Evolutionary conservation across 805 yeast genomes (phyloP), one percentile per base, ranked within the genome.

Genomic region (Zygotorulaspora florentina): DNA sequence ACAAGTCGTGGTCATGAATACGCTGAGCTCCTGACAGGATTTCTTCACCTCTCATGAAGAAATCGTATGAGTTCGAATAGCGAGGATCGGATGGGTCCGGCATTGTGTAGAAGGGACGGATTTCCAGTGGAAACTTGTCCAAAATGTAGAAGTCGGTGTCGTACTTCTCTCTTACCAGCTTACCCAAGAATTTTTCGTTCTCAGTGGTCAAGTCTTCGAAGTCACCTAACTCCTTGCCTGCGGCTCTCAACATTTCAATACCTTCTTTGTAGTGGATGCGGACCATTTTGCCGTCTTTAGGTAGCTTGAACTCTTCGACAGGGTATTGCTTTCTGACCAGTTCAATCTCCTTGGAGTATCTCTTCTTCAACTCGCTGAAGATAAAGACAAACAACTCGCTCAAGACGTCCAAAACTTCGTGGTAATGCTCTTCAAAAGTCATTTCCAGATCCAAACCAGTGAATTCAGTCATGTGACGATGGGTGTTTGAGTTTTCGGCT

Each of bases 31-130:
- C 99, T n/a, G 96, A 88, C 58, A 93, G 74, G 61, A 93, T 93
- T 73, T 93, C 99, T 74, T 93, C 99, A 66, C 99, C 99, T 75
- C 99, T 85, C 99, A 93, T 93, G 79, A 93, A 93, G 83, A 93
- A 93, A 74, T 93, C 99, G 67, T 91, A 93, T 16, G 98, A 91
- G 80, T 93, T 93, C 53, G 98, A 90, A 74, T 90, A 90, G 58
- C 84, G 77, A 53, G 96, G 81, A 72, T 93, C 90, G 62, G 81
- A 84, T 15, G 98, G 77, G 67, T 89, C 96, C 52, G 99, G 98
- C 99, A 93, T 93, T 40, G 99, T 93, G 79, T 93, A 93, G 80
- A 93, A 93, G 47, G 99, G 99, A 76, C 99, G 84, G 45, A 90
- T 80, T 26, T 87, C 93, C 64, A 89, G 76, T 61, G 99, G 99